These are phyloP conservation scores for Apostasia ramifera DNA, from an alignment of 106 monocot species.

Conservation along the genomic window DNA sequence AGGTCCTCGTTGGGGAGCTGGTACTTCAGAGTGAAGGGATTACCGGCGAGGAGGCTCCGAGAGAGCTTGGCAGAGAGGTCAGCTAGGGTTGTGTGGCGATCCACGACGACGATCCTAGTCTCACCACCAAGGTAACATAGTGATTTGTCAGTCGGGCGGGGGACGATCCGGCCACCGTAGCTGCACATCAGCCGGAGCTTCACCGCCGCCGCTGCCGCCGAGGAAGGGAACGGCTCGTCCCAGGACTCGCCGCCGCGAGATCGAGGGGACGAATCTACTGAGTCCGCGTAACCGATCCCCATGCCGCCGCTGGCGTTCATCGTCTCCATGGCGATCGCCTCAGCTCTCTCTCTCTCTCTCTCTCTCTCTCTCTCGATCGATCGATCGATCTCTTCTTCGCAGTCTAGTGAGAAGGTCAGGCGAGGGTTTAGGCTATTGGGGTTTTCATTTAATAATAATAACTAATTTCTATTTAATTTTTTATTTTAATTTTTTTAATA, in stretches of 20 bases:
- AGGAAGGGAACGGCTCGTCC: slow-evolving; percentile 56
- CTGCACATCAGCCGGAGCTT: slow-evolving; percentile 94
- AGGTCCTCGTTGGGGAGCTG: slow-evolving; percentile 98
- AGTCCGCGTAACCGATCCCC: slow-evolving; percentile 45
- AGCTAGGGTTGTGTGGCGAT: slow-evolving; percentile 62
- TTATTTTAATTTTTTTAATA: too few relatives aligned
- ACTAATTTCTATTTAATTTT: too few relatives aligned
- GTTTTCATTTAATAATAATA: too few relatives aligned
- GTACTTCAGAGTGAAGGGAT: slow-evolving; percentile 77
- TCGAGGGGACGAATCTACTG: slow-evolving; percentile 77
- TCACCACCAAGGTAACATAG: slow-evolving; percentile 98
- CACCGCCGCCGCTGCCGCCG: slow-evolving; percentile 17
- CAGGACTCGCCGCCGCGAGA: slow-evolving; percentile 83
- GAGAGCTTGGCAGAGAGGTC: slow-evolving; percentile 62
- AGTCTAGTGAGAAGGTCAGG: too few relatives aligned
- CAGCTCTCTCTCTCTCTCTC: not conserved
- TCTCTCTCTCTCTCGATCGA: not conserved
- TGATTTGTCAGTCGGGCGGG: slow-evolving; percentile 81
- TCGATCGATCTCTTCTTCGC: too few relatives aligned
- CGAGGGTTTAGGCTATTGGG: too few relatives aligned
- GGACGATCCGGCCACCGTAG: slow-evolving; percentile 91
- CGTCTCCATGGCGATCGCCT: slow-evolving; percentile 10
- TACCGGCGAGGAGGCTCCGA: slow-evolving; percentile 44
- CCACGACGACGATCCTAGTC: slow-evolving; percentile 79
- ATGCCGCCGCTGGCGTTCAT: slow-evolving; percentile 11